Evolutionary conservation across 2,329 filamentous ascomycete species (phyloP), one percentile per base, ranked within the genome.

Genomic region (Penicillium italicum): DNA sequence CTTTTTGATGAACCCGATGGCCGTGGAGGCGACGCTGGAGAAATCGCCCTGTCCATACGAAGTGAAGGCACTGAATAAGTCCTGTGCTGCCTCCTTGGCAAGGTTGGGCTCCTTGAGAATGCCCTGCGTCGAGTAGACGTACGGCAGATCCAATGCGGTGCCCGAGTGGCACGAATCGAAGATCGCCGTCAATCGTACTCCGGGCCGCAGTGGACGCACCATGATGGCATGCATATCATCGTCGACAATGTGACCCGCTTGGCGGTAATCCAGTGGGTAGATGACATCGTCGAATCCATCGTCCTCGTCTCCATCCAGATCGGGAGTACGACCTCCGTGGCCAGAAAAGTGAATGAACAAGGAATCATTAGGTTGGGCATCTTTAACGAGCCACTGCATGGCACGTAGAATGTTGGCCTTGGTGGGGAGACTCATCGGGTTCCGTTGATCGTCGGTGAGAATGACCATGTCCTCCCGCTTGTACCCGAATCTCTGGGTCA

Each of bases 371-470:
- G 91, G 89, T 56, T 84, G 84, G 6, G 93, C 93, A 69, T 95
- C 92, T 74, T 95, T 95, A 57, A 97, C 91, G n/a, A 97, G 80
- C 93, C 93, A 97, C 69, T 97, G 91, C 93, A 97, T 97, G 24
- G 93, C 93, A 49, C 93, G 83, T 18, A 97, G 74, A 53, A 97
- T 96, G 70, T 97, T 97, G 62, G 90, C 87, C 74, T 97, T 97
- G 7, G 90, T 96, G 1, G 93, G 93, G 73, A 96, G 87, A 74
- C 91, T 96, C 89, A 97, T 92, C n/a, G 90, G 90, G 67, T 96
- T 96, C 69, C 92, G 88, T 77, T 97, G 92, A 71, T 97, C 93
- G 68, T 97, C 93, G 33, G 93, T 97, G 69, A 97, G 82, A 60
- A 94, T 89, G 36, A 97, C 93, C 93, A 97, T 97, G 70, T 97